These are phyloP conservation scores for Candida freyschussii DNA, from an alignment of 1,139 yeast genomes.

Conservation along the genomic window DNA sequence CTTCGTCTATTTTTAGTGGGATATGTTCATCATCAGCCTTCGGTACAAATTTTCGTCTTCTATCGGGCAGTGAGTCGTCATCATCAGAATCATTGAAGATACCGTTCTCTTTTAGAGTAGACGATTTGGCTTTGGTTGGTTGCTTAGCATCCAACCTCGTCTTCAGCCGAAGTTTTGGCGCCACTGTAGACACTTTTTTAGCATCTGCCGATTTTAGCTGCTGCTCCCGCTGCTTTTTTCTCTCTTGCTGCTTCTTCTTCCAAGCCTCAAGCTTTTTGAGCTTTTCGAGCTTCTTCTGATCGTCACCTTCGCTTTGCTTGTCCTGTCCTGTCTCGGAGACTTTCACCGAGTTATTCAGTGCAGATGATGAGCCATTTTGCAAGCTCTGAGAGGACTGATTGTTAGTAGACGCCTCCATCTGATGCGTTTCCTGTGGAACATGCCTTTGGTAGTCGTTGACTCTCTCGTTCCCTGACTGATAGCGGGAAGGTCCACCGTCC, in stretches of 20 bases:
- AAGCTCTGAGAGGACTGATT: slow-evolving; percentile 8
- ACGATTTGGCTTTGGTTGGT: too few relatives aligned
- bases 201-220: slow-evolving; percentile 6
- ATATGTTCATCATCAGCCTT: slow-evolving; percentile 1
- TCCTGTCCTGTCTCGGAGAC: too few relatives aligned
- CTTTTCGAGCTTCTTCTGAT: slow-evolving; percentile 22
- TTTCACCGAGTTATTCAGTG: too few relatives aligned
- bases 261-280: slow-evolving; percentile 36
- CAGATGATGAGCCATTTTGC: too few relatives aligned
- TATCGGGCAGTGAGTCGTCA: slow-evolving; percentile 19
- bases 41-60: slow-evolving; percentile 23
- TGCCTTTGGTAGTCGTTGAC: slow-evolving; percentile 10
- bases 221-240: slow-evolving; percentile 24
- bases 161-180: slow-evolving; percentile 7
- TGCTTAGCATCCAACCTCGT: slow-evolving; percentile 8
- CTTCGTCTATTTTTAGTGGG: slow-evolving; percentile 7
- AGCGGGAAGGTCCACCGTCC: too few relatives aligned
- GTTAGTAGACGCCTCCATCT: slow-evolving; percentile 19
- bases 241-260: slow-evolving; percentile 37
- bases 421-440: slow-evolving; percentile 8
- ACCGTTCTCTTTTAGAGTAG: slow-evolving; percentile 10
- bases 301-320: slow-evolving; percentile 11
- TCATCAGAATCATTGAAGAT: slow-evolving; percentile 29
- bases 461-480: too few relatives aligned
- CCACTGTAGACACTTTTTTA: slow-evolving; percentile 5